Evolutionary conservation across 164 flowering plant species (phyloP).

Genomic region (Cinnamomum chago): DNA sequence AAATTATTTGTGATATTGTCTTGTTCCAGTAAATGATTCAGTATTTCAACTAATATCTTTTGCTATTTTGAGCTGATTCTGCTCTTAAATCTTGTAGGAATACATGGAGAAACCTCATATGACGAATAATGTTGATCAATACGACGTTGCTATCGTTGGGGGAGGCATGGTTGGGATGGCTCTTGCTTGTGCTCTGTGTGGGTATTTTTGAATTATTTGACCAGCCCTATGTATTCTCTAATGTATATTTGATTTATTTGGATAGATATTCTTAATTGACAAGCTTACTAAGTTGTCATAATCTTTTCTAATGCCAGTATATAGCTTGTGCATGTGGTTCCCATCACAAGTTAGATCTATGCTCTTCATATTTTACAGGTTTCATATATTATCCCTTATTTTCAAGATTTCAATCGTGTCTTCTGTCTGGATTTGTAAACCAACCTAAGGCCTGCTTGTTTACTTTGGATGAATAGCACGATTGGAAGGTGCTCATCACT

Average conservation of each 20-base stretch:
- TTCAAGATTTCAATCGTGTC: no score
- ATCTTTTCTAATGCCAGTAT: neutral
- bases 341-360: no score
- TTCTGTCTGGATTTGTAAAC: no score
- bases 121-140: conserved; percentile 22
- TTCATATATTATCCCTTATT: no score
- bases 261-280: no score
- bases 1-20: neutral
- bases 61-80: neutral
- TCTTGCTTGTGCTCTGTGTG: conserved; percentile 87
- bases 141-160: conserved; percentile 94
- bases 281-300: neutral
- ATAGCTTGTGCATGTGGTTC: no score
- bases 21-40: neutral
- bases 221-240: no score
- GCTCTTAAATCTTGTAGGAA: conserved; percentile 24
- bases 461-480: no score
- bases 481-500: no score
- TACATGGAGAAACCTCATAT: conserved; percentile 21
- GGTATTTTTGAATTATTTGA: conserved; percentile 9
- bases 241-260: no score
- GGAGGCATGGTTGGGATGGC: conserved; percentile 99
- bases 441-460: no score
- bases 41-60: conserved; percentile 6
- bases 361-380: no score